Percentiles rank a stretch among this genome's conserved stretches.
These are phyloP conservation scores for Globisporangium cederbergense DNA, from an alignment of 352 stramenopile genomes.

Conservation along the genomic window DNA sequence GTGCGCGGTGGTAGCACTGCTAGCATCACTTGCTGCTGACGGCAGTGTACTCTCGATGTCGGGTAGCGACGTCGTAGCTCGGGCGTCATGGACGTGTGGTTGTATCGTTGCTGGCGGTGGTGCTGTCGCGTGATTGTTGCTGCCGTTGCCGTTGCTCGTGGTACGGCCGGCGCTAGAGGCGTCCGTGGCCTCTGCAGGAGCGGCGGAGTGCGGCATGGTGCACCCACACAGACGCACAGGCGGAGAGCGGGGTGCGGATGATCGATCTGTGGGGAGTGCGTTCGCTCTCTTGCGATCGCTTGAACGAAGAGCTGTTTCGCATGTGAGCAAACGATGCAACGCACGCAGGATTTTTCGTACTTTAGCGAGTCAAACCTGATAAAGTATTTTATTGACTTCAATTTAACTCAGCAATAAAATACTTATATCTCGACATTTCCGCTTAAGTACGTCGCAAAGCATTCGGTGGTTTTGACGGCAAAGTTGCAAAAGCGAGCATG, in stretches of 20 bases:
- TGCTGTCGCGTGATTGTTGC: conserved; percentile 7
- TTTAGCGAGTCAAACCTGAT: no score
- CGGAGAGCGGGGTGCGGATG: not conserved
- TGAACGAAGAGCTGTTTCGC: conserved; percentile 8
- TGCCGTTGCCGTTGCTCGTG: not conserved
- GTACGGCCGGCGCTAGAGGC: not conserved
- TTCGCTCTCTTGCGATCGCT: not conserved
- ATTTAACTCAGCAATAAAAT: no score
- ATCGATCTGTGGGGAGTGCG: not conserved
- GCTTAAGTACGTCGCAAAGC: not conserved
- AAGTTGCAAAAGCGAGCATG: conserved; percentile 1
- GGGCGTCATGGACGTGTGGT: not conserved
- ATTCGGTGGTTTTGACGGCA: conserved; percentile 5
- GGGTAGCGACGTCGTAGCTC: not conserved
- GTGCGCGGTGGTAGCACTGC: not conserved
- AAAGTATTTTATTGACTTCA: no score
- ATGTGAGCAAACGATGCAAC: conserved; percentile 1
- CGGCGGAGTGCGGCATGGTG: not conserved
- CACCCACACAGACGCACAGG: not conserved
- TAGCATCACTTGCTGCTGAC: not conserved
- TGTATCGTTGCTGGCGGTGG: not conserved
- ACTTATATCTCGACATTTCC: no score
- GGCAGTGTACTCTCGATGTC: not conserved
- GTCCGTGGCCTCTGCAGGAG: not conserved
- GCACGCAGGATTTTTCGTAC: not conserved